A percentile compares a stretch with the other conserved stretches of the same genome.
phyloP scores from a whole-genome alignment of 2,329 filamentous ascomycete species.

The Mollisiaceae sp. region DNA sequence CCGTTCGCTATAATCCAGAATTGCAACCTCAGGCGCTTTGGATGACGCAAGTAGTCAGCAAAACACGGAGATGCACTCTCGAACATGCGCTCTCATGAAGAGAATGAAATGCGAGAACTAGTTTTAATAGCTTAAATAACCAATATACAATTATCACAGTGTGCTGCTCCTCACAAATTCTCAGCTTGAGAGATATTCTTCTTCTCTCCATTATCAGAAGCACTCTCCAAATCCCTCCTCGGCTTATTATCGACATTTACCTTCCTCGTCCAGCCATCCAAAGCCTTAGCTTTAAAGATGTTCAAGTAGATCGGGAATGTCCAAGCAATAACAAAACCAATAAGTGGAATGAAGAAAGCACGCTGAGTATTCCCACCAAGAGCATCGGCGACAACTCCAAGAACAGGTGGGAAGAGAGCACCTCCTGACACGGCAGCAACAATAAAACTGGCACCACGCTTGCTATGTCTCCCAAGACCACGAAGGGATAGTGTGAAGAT shows the following conservation, averaged over 20 bases:
- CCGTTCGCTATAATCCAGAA: not conserved
- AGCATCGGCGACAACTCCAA: slow-evolving; percentile 33
- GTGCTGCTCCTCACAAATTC: slow-evolving; percentile 20
- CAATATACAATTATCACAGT: not conserved
- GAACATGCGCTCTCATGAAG: too few relatives aligned
- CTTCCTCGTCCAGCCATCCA: slow-evolving; percentile 39
- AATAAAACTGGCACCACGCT: slow-evolving; percentile 78
- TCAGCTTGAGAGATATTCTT: slow-evolving; percentile 26
- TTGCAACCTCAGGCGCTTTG: too few relatives aligned
- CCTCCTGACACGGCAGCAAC: slow-evolving; percentile 50
- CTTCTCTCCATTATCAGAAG: slow-evolving; percentile 16
- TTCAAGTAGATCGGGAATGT: slow-evolving; percentile 38
- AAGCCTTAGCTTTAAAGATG: slow-evolving; percentile 32
- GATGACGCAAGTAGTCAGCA: not conserved
- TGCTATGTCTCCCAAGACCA: slow-evolving; percentile 78
- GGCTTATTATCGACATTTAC: slow-evolving; percentile 36
- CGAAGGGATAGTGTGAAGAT: slow-evolving; percentile 81
- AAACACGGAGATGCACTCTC: not conserved
- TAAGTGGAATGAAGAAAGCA: slow-evolving; percentile 36
- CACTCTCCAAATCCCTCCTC: slow-evolving; percentile 30
- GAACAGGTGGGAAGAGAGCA: slow-evolving; percentile 36
- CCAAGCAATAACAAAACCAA: slow-evolving; percentile 32
- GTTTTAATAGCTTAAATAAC: not conserved
- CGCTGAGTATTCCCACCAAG: slow-evolving; percentile 34
- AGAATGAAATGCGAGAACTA: not conserved